A percentile compares a stretch with the other conserved stretches of the same genome.
phyloP scores from a whole-genome alignment of 1,284 basidiomycete species.

The Calocybe gambosa region DNA sequence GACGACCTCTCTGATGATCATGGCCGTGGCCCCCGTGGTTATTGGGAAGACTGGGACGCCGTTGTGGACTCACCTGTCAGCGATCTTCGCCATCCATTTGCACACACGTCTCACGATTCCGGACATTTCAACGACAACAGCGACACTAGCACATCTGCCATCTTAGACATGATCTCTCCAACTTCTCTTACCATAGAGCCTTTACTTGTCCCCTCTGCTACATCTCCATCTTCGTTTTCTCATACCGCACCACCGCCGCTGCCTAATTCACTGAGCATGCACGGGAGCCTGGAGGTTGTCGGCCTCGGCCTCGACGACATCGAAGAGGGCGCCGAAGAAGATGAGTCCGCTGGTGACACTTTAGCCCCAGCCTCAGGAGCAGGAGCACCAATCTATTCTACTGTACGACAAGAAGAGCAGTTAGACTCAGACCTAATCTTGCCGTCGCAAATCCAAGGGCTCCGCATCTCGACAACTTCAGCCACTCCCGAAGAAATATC shows the following conservation, averaged over 20 bases:
- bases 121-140: neutral
- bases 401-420: slow-evolving; percentile 12
- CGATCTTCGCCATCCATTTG: slow-evolving; percentile 16
- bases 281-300: slow-evolving; percentile 26
- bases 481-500: slow-evolving; percentile 14
- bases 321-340: slow-evolving; percentile 44
- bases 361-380: slow-evolving; percentile 7
- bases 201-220: slow-evolving; percentile 19
- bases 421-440: slow-evolving; percentile 24
- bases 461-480: slow-evolving; percentile 47
- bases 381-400: neutral
- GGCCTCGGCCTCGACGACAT: slow-evolving; percentile 43
- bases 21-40: slow-evolving; percentile 27
- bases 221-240: slow-evolving; percentile 13
- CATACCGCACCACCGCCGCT: slow-evolving; percentile 17
- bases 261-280: slow-evolving; percentile 1
- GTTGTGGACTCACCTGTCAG: slow-evolving; percentile 33
- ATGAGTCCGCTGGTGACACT: slow-evolving; percentile 25
- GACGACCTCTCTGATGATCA: slow-evolving; percentile 34
- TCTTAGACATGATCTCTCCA: neutral
- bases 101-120: slow-evolving; percentile 2
- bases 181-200: slow-evolving; percentile 28
- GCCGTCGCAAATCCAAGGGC: slow-evolving; percentile 50
- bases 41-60: slow-evolving; percentile 40
- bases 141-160: neutral